Evolutionary conservation across 441 rosid genomes (phyloP), one percentile per base, ranked within the genome.

Genomic region (Gossypium schwendimanii): DNA sequence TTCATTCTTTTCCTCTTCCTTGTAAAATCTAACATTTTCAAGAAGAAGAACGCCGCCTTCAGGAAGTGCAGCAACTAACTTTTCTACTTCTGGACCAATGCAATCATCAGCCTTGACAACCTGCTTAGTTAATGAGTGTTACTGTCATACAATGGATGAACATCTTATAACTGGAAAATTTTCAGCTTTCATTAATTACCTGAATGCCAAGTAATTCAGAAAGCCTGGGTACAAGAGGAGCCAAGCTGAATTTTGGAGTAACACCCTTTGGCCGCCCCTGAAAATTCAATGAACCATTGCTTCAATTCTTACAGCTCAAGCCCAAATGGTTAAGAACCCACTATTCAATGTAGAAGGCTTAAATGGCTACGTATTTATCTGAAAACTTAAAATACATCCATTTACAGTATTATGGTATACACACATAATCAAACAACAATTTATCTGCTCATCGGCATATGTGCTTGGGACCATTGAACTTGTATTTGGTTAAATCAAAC

Each of bases 1-100:
- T 1, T 94, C 96, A n/a, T 94, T 94, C 87, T 91, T 91, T 80
- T 94, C 97, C 83, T 94, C 98, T 71, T 94, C 98, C 84, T 90
- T 93, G 89, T 91, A 88, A 79, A 93, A 93, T 78, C 97, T 84
- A 23, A 93, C 96, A 44, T 93, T 93, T 83, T 94, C 98, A 66
- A 94, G 96, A 69, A 94, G 97, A 73, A 94, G 87, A 77, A 94
- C 95, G 41, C 93, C 81, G 6, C 98, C 97, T 28, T 90, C 93
- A 0, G 94, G 91, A 60, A 94, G 91, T 4, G 91, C 80, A 80
- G 93, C 86, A 55, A 90, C 92, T 78, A 90, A 62, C 72, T 89
- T 91, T 67, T 90, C 97, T 1, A 91, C 97, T 72, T 94, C 92
- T 0, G 92, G 93, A 72, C 96, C 97, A 69, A 91, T 89, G 83